Conservation (phyloP, 495 filamentous ascomycete genomes). For the Penicillium soppii region DNA sequence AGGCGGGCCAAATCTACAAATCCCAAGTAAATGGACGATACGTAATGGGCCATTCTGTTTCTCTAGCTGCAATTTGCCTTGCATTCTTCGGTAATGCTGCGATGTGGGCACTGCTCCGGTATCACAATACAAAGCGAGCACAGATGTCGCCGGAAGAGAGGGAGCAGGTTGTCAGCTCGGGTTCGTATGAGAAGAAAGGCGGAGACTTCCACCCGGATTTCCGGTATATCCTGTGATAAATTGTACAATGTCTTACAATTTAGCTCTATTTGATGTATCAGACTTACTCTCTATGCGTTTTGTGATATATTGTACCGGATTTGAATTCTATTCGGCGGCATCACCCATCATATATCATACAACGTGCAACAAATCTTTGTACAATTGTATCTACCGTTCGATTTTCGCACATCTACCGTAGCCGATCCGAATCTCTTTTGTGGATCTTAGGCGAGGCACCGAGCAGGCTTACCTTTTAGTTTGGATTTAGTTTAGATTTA, state of each 20-base stretch:
- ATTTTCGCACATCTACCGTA: too few species aligned
- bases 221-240: conserved; percentile 9
- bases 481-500: too few species aligned
- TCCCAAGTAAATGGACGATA: conserved; percentile 11
- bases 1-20: conserved; percentile 19
- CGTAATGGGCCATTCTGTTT: conserved; percentile 15
- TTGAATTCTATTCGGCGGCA: too few species aligned
- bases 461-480: neutral
- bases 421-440: neutral
- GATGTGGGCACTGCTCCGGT: conserved; percentile 9
- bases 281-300: too few species aligned
- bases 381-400: too few species aligned
- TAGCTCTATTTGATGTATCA: neutral
- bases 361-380: too few species aligned
- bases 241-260: neutral
- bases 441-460: neutral
- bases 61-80: conserved; percentile 12
- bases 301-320: too few species aligned
- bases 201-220: conserved; percentile 18
- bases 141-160: conserved; percentile 9
- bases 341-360: too few species aligned
- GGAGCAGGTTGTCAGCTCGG: conserved; percentile 8
- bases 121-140: conserved; percentile 12
- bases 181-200: conserved; percentile 15
- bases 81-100: conserved; percentile 11